Evolutionary conservation across 495 filamentous ascomycete genomes (phyloP), one percentile per base, ranked within the genome.

Genomic region (Opeltia flavorubescens): DNA sequence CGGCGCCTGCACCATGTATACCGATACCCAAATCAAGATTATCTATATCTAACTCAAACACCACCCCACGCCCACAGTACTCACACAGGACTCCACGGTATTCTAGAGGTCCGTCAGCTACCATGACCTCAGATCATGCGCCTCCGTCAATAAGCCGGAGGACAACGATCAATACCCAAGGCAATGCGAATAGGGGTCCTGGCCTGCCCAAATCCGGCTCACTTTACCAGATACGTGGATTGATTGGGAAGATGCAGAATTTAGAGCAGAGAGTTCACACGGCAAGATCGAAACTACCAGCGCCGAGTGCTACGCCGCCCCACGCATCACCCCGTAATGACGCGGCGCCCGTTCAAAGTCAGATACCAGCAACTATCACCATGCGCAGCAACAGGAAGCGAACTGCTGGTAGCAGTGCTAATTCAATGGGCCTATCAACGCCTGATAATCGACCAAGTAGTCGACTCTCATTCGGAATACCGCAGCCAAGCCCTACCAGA

Each of bases 201-300:
- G 67, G 50, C 31, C 55, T 93, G 21, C 82, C 87, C 25, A 71
- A 82, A 29, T 95, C 93, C 15, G 83, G 78, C 29, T 95, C 93
- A 4, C 74, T 98, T 26, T 83, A 83, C 47, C 91, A 98, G 56
- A 89, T 96, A 57, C 86, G 91, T 23, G 81, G 80, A 2, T 76
- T 98, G 45, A 91, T 89, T 47, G 88, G 85, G 20, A 91, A 95
- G 64, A 95, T 98, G 93, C 86, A 94, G 61, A 79, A 82, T 51
- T 77, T 98, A 33, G 93, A 96, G 61, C 83, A 89, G 48, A 74
- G 89, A 26, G 88, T 98, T 5, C 88, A 96, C 41, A 86, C 83
- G n/a, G 91, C 84, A 21, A 78, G 86, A 50, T 94, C 87, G 27
- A 94, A 94, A 61, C 75, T 98, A 2, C 91, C 91, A 1, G 83